A percentile compares a stretch with the other conserved stretches of the same genome.
These are phyloP conservation scores for Chlorella sorokiniana DNA, from an alignment of 139 green algal species.

Conservation along the genomic window DNA sequence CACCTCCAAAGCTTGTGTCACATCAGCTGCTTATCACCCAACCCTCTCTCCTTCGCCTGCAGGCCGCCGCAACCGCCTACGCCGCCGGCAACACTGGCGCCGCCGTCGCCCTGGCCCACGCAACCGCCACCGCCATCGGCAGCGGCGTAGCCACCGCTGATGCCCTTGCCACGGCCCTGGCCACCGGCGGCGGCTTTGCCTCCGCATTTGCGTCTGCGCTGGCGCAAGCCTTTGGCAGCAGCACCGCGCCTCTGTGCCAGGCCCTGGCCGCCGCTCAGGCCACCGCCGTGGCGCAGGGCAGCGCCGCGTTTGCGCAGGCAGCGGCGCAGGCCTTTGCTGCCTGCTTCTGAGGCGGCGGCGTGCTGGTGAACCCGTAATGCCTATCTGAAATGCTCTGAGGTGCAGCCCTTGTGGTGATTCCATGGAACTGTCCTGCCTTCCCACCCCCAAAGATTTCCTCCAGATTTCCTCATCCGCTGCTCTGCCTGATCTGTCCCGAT, in stretches of 20 bases:
- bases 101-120: background rate
- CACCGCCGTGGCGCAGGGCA: background rate
- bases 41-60: no score
- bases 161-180: background rate
- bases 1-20: background rate
- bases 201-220: background rate
- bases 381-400: background rate
- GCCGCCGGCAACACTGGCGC: background rate
- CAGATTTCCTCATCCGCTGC: background rate
- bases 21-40: background rate
- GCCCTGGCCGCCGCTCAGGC: background rate
- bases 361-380: background rate
- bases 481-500: background rate
- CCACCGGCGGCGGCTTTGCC: constrained; percentile 6
- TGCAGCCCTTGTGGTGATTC: background rate
- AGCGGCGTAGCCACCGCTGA: background rate
- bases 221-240: background rate
- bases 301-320: no score
- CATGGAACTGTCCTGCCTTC: background rate
- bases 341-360: background rate
- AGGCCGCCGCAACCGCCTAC: background rate
- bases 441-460: background rate
- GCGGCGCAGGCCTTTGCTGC: background rate
- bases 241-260: background rate
- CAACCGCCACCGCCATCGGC: background rate